A percentile compares a stretch with the other conserved stretches of the same genome.
These are phyloP conservation scores for Coemansia sp. DNA, from an alignment of 192 early-diverging fungal species.

Conservation along the genomic window DNA sequence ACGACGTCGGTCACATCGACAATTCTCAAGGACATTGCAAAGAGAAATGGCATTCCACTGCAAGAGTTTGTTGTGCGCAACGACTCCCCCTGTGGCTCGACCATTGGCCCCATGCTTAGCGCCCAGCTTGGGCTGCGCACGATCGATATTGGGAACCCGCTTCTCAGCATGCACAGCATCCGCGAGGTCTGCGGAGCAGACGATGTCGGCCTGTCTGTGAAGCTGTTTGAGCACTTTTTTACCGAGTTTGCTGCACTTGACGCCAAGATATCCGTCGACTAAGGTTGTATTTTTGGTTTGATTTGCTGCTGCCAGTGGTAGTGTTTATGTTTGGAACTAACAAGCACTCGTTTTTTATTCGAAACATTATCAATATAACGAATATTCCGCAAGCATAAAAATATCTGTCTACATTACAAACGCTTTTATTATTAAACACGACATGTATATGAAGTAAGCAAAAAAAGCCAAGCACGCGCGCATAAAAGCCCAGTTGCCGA, in stretches of 20 bases:
- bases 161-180: conserved; percentile 96
- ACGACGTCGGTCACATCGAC: conserved; percentile 71
- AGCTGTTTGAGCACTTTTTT: conserved; percentile 70
- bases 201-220: conserved; percentile 80
- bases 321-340: too few relatives aligned
- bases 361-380: too few relatives aligned
- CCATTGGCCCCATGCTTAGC: conserved; percentile 96
- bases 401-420: too few relatives aligned
- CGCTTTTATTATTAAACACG: too few relatives aligned
- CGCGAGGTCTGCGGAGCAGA: conserved; percentile 87
- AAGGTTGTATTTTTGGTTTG: not conserved
- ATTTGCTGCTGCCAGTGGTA: too few relatives aligned
- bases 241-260: conserved; percentile 53
- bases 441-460: too few relatives aligned
- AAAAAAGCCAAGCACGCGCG: too few relatives aligned
- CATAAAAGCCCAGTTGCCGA: too few relatives aligned
- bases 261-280: conserved; percentile 49
- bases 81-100: conserved; percentile 92
- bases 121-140: conserved; percentile 93
- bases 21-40: conserved; percentile 74
- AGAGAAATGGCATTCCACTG: conserved; percentile 71
- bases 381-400: too few relatives aligned
- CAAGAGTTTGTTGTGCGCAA: conserved; percentile 93
- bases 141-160: conserved; percentile 93
- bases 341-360: too few relatives aligned